Conservation (phyloP, 2,329 filamentous ascomycete genomes). For the Epichloe uncinata region DNA sequence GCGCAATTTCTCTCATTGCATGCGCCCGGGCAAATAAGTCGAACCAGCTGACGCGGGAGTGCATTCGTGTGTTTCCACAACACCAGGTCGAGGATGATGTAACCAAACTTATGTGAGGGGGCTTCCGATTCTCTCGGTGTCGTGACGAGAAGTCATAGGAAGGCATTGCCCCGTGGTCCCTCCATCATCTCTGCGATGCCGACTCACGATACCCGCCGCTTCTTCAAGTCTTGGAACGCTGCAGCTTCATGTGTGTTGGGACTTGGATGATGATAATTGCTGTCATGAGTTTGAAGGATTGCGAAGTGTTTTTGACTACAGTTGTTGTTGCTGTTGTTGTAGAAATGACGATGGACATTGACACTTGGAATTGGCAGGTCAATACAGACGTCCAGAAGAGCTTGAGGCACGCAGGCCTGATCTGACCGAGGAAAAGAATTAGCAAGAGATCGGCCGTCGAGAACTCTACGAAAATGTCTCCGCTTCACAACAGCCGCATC, state of each 20-base stretch:
- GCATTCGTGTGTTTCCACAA: slow-evolving; percentile 20
- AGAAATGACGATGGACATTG: slow-evolving; percentile 17
- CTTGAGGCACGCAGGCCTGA: slow-evolving; percentile 17
- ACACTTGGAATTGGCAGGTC: slow-evolving; percentile 17
- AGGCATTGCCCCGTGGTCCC: neutral
- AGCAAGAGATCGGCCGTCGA: slow-evolving; percentile 17
- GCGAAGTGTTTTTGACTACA: slow-evolving; percentile 1
- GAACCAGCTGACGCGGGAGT: slow-evolving; percentile 17
- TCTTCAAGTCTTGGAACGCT: neutral
- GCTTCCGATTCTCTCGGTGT: neutral
- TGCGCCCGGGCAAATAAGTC: slow-evolving; percentile 7
- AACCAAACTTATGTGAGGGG: slow-evolving; percentile 70
- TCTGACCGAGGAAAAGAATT: slow-evolving; percentile 9
- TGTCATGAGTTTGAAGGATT: neutral
- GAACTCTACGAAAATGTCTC: slow-evolving; percentile 15
- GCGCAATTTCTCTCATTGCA: neutral
- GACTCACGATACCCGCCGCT: neutral
- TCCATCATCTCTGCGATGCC: neutral
- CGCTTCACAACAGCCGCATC: slow-evolving; percentile 17
- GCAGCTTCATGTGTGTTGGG: neutral
- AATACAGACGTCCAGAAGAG: slow-evolving; percentile 13
- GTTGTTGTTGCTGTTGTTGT: slow-evolving; percentile 1
- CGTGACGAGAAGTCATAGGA: neutral
- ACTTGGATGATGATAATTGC: neutral
- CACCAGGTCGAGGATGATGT: slow-evolving; percentile 73